These are phyloP conservation scores for Termitomyces sp. DNA, from an alignment of 768 basidiomycete species.

Conservation along the genomic window DNA sequence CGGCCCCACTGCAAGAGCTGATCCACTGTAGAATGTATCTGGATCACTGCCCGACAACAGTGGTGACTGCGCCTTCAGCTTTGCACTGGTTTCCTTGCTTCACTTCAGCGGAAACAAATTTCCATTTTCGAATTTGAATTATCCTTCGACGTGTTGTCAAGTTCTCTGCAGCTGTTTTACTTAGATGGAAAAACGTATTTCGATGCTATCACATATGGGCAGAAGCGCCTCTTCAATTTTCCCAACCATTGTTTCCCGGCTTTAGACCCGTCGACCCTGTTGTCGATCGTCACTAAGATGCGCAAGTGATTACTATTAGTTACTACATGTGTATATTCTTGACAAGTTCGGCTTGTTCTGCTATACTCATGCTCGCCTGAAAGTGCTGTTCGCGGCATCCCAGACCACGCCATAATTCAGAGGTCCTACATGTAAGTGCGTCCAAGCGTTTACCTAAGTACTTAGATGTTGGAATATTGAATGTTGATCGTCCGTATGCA, in stretches of 20 bases:
- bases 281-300: background rate
- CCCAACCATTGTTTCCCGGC: conserved; percentile 1
- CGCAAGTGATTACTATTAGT: too few relatives aligned
- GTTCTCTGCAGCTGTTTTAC: too few relatives aligned
- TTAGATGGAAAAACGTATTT: too few relatives aligned
- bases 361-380: background rate
- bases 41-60: background rate
- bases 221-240: conserved; percentile 4
- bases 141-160: background rate
- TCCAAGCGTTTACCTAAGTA: background rate
- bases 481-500: conserved; percentile 14
- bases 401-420: background rate
- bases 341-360: background rate
- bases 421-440: background rate
- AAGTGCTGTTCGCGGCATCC: too few relatives aligned
- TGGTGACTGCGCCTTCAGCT: background rate
- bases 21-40: conserved; percentile 3
- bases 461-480: too few relatives aligned
- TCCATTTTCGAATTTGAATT: background rate
- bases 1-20: conserved; percentile 1
- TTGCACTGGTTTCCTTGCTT: background rate
- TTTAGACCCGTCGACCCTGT: conserved; percentile 4
- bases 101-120: background rate
- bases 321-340: background rate
- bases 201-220: background rate